Evolutionary conservation across 2,329 filamentous ascomycete genomes (phyloP).

Genomic region (Fusarium sp.): DNA sequence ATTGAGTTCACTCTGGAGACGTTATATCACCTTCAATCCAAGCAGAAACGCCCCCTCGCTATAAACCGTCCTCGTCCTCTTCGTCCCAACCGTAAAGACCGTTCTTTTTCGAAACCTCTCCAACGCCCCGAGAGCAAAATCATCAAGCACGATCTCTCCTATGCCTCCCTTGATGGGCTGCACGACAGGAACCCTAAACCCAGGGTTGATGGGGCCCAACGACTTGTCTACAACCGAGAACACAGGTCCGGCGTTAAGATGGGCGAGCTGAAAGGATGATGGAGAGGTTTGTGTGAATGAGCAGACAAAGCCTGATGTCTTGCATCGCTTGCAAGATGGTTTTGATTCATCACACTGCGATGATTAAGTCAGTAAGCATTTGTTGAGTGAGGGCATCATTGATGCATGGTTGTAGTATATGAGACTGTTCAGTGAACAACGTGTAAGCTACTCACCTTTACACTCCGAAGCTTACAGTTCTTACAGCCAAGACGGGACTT

Average conservation of each 20-base stretch:
- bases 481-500: constrained; percentile 66
- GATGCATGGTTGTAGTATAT: neutral
- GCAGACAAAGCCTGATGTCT: constrained; percentile 60
- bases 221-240: constrained; percentile 17
- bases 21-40: constrained; percentile 51
- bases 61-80: constrained; percentile 49
- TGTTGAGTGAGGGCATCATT: neutral
- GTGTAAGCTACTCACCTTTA: constrained; percentile 56
- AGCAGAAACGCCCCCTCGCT: constrained; percentile 52
- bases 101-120: constrained; percentile 58
- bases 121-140: constrained; percentile 51
- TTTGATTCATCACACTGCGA: constrained; percentile 65
- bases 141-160: constrained; percentile 49
- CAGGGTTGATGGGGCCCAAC: constrained; percentile 26
- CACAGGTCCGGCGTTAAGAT: constrained; percentile 24
- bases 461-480: constrained; percentile 66
- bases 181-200: constrained; percentile 43
- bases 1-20: neutral
- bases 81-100: constrained; percentile 54
- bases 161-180: constrained; percentile 29
- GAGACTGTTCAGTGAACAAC: neutral
- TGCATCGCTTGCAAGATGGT: constrained; percentile 62
- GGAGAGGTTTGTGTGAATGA: constrained; percentile 53
- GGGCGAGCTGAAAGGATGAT: constrained; percentile 40
- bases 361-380: neutral